A percentile compares a stretch with the other conserved stretches of the same genome.
phyloP scores from a whole-genome alignment of 192 early-diverging fungal species.

The Glomus cerebriforme region DNA sequence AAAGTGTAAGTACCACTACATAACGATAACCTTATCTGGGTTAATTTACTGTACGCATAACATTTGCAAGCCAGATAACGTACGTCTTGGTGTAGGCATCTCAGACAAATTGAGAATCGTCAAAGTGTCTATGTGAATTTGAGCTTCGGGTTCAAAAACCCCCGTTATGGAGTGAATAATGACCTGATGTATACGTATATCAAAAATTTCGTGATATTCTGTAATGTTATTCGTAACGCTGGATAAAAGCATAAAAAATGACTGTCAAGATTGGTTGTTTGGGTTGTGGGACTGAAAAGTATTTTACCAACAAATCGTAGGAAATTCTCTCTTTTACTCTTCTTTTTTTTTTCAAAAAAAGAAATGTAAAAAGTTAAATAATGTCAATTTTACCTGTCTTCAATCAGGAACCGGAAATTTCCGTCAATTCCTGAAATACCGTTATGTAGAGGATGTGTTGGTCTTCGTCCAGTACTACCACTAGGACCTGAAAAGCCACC shows the following conservation, averaged over 20 bases:
- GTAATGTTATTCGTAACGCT: neutral
- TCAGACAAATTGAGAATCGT: constrained; percentile 16
- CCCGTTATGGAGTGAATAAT: neutral
- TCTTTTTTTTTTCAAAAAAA: neutral
- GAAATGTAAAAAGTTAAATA: neutral
- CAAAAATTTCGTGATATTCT: constrained; percentile 22
- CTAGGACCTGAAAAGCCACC: constrained; percentile 1
- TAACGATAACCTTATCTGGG: neutral
- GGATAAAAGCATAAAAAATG: constrained; percentile 1
- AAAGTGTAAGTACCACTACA: constrained; percentile 9
- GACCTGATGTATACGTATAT: constrained; percentile 18
- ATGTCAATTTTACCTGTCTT: constrained; percentile 13
- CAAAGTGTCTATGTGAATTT: constrained; percentile 26
- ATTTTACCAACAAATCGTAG: no score
- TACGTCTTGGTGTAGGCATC: constrained; percentile 29
- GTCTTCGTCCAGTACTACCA: neutral
- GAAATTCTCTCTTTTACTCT: neutral
- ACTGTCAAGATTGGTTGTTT: neutral
- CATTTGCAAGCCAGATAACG: constrained; percentile 1
- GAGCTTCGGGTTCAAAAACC: constrained; percentile 29
- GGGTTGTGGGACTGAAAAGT: neutral
- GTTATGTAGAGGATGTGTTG: constrained; percentile 18
- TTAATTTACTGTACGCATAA: neutral
- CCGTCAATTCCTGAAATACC: constrained; percentile 15
- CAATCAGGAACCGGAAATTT: constrained; percentile 9